These are phyloP conservation scores for Entonaema liquescens DNA, from an alignment of 495 filamentous ascomycete species.

Conservation along the genomic window DNA sequence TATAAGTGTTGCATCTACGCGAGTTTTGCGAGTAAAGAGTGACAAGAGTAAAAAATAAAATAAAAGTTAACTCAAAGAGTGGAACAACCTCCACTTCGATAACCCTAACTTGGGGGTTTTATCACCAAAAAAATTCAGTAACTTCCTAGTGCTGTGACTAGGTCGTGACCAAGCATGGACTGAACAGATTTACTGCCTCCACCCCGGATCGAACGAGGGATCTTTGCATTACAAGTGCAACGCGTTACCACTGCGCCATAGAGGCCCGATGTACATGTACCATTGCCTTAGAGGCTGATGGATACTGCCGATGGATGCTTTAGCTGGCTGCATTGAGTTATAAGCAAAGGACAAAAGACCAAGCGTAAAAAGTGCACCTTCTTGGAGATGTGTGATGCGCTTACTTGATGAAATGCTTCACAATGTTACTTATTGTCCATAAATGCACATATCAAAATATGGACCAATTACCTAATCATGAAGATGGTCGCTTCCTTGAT, in stretches of 20 bases:
- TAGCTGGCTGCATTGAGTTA: no score
- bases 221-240: constrained; percentile 46
- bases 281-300: no score
- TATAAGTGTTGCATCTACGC: not conserved
- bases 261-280: constrained; percentile 10
- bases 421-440: no score
- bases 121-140: constrained; percentile 10
- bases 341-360: not conserved
- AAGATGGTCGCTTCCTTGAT: not conserved
- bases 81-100: not conserved
- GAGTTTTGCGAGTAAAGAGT: not conserved
- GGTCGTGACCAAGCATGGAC: constrained; percentile 19
- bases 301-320: no score
- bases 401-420: not conserved
- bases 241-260: constrained; percentile 46
- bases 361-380: not conserved
- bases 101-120: not conserved
- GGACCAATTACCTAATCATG: not conserved
- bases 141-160: constrained; percentile 24
- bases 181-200: constrained; percentile 28
- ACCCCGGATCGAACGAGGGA: constrained; percentile 44
- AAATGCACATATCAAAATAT: not conserved
- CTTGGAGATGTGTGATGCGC: not conserved
- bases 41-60: not conserved
- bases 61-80: not conserved